phyloP scores from a whole-genome alignment of 768 basidiomycete species.

The Termitomyces sp. region DNA sequence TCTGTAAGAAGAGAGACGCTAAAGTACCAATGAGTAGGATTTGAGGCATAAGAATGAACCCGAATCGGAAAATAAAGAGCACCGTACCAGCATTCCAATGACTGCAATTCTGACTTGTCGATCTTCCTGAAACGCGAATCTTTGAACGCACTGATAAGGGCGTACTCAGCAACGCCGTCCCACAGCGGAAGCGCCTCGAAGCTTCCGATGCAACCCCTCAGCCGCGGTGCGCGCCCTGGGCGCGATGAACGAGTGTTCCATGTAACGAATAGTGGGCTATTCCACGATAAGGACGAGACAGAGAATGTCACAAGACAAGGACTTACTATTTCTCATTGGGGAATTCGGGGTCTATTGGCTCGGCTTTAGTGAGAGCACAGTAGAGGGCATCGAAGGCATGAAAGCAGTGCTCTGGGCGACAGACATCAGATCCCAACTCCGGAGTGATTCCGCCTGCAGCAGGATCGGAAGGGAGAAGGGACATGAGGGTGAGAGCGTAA shows the following conservation, averaged over 20 bases:
- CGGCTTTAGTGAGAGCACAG: constrained; percentile 61
- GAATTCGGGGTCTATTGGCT: constrained; percentile 60
- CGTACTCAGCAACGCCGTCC: constrained; percentile 84
- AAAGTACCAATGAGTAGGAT: constrained; percentile 1
- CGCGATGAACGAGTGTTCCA: constrained; percentile 79
- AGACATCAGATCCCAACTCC: constrained; percentile 42
- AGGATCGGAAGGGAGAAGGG: constrained; percentile 52
- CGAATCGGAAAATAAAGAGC: constrained; percentile 3
- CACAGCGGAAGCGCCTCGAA: constrained; percentile 75
- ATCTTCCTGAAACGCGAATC: constrained; percentile 87
- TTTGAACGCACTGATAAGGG: constrained; percentile 85
- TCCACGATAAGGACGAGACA: background rate
- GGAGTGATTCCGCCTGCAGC: constrained; percentile 31
- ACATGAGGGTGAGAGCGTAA: constrained; percentile 37
- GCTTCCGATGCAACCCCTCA: constrained; percentile 95
- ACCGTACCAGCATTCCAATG: constrained; percentile 84
- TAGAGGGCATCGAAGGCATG: constrained; percentile 80
- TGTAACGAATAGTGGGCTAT: constrained; percentile 92
- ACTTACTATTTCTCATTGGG: constrained; percentile 76
- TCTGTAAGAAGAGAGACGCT: constrained; percentile 93
- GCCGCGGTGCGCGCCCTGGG: constrained; percentile 52
- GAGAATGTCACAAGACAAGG: background rate
- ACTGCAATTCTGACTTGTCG: constrained; percentile 67
- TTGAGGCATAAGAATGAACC: background rate
- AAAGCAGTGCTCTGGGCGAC: constrained; percentile 74